Evolutionary conservation across 2,329 filamentous ascomycete genomes (phyloP).

Genomic region (Clarireedia paspali): DNA sequence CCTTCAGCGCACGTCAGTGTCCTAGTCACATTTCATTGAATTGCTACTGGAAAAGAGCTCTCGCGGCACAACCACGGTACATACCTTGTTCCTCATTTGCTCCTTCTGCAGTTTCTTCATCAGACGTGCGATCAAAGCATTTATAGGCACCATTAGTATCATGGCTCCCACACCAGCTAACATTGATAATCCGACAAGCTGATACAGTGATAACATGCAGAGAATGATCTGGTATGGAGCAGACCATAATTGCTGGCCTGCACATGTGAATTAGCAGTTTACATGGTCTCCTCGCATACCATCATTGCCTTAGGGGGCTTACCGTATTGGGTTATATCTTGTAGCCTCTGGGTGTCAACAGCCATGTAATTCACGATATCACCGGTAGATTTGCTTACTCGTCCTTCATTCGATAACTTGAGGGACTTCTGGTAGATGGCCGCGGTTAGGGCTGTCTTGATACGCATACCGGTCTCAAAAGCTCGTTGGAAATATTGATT

Average conservation of each 20-base stretch:
- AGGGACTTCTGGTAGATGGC: conserved; percentile 91
- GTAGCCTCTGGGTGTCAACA: conserved; percentile 89
- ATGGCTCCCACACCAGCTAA: conserved; percentile 90
- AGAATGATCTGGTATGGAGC: conserved; percentile 93
- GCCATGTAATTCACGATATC: conserved; percentile 99
- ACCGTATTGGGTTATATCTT: conserved; percentile 87
- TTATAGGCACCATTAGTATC: conserved; percentile 95
- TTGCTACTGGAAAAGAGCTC: too few species aligned
- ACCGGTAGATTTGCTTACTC: conserved; percentile 81
- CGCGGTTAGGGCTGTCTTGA: conserved; percentile 84
- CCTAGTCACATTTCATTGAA: too few species aligned
- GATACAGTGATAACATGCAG: conserved; percentile 93
- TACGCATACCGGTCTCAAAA: conserved; percentile 93
- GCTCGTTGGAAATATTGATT: conserved; percentile 97
- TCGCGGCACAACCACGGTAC: too few species aligned
- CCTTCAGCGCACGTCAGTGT: conserved; percentile 29
- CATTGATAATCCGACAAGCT: conserved; percentile 92
- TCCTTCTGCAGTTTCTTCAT: conserved; percentile 93
- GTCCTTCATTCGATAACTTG: conserved; percentile 85
- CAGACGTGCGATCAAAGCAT: conserved; percentile 81
- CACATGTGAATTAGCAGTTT: too few species aligned
- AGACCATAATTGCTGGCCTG: conserved; percentile 82
- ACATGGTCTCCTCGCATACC: too few species aligned
- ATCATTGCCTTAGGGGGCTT: too few species aligned
- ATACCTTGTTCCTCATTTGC: conserved; percentile 92